Conservation (phyloP, 768 basidiomycete genomes). For the Calocybe gangraenosa region DNA sequence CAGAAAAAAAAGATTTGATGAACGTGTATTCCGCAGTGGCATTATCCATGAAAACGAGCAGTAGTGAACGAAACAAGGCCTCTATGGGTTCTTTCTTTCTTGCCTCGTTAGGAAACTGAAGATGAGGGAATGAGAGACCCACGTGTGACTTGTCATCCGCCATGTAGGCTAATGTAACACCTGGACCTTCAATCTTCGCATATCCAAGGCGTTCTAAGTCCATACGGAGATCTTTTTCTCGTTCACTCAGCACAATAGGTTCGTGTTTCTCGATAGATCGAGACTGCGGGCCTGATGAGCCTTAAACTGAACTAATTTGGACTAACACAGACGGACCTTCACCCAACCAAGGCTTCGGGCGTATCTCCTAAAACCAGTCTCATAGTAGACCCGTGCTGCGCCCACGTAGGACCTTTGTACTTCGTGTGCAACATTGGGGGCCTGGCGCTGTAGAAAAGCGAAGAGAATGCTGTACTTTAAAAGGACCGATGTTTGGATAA, state of each 20-base stretch:
- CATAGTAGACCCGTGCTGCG: constrained; percentile 86
- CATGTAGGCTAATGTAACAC: constrained; percentile 80
- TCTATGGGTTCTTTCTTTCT: constrained; percentile 78
- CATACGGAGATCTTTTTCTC: constrained; percentile 35
- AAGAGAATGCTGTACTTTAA: constrained; percentile 81
- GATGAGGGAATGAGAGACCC: constrained; percentile 24
- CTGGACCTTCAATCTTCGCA: constrained; percentile 75
- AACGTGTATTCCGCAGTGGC: constrained; percentile 91
- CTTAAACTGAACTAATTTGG: neutral
- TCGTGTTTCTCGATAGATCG: constrained; percentile 70
- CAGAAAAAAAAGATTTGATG: constrained; percentile 76
- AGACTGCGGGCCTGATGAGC: constrained; percentile 35
- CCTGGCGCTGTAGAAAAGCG: constrained; percentile 81
- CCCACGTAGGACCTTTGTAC: constrained; percentile 83
- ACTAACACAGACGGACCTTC: constrained; percentile 44
- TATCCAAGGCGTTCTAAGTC: constrained; percentile 58
- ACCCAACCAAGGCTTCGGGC: constrained; percentile 75
- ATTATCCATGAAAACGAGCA: constrained; percentile 93
- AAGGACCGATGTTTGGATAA: constrained; percentile 84
- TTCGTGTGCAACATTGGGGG: constrained; percentile 77
- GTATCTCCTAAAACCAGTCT: constrained; percentile 93
- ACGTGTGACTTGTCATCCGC: constrained; percentile 88
- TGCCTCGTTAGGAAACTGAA: constrained; percentile 10
- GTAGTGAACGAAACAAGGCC: constrained; percentile 76
- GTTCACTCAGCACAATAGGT: constrained; percentile 46